Conservation (phyloP, 2,329 filamentous ascomycete genomes). For the Annulohypoxylon truncatum region DNA sequence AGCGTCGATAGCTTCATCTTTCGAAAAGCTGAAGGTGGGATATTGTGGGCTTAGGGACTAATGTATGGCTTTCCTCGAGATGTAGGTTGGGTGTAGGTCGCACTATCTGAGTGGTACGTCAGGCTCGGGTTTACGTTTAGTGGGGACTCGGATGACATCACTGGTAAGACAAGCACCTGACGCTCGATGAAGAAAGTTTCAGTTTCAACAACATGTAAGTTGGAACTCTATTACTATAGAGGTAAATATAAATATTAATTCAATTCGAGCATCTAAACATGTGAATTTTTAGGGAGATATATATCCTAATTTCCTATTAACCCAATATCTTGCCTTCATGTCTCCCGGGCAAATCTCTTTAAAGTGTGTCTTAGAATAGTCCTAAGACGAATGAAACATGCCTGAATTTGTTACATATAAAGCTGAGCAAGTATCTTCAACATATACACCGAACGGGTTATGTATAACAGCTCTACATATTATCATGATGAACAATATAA, state of each 20-base stretch:
- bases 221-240: too few species aligned
- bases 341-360: background rate
- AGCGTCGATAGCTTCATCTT: conserved; percentile 41
- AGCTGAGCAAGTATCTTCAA: background rate
- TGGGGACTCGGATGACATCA: conserved; percentile 34
- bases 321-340: background rate
- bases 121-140: conserved; percentile 19
- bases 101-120: conserved; percentile 2
- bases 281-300: too few species aligned
- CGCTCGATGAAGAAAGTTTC: background rate
- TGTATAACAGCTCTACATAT: background rate
- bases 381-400: background rate
- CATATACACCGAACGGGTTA: background rate
- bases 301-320: too few species aligned
- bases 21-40: background rate
- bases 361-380: background rate
- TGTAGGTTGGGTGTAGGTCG: conserved; percentile 4
- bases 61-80: background rate
- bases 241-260: too few species aligned
- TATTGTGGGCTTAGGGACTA: background rate
- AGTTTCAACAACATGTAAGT: too few species aligned
- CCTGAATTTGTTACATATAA: too few species aligned
- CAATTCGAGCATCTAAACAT: too few species aligned
- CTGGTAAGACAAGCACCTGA: conserved; percentile 22
- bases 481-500: background rate